Evolutionary conservation across 805 yeast genomes (phyloP), one percentile per base, ranked within the genome.

Genomic region (Gaillardinia entomophila): DNA sequence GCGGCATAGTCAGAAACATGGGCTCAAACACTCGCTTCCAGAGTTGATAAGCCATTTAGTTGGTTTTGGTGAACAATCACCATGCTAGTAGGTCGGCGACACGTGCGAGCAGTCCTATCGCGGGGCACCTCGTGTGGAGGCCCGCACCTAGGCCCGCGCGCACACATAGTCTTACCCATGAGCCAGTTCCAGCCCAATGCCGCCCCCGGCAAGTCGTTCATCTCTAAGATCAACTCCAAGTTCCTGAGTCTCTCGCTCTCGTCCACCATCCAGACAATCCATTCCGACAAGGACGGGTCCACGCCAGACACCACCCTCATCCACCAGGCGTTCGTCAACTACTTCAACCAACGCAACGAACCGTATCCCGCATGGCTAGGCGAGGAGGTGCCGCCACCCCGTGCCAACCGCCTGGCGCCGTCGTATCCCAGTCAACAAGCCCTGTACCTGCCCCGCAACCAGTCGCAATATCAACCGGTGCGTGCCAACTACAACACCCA

Each of bases 281-380:
- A 47, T 27, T 34, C 49, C 8, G 72, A 66, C 24, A 59, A 55
- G 27, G 72, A 66, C 45, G 72, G 72, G 4, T 32, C 36, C 31
- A 35, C 53, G 2, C 65, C 55, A 24, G 57, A 58, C 29, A 67
- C 60, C 20, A 66, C 72, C 1, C 50, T 66, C 34, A 57, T 66
- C 40, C 71, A 66, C 49, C 56, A 60, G 38, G 70, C 72, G 3
- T 65, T 66, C 38, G 64, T 63, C 25, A 56, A 55, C 32, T 61
- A 58, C 42, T 66, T 49, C 34, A 67, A 64, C 32, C 17, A 43
- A 5, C 46, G 45, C 13, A 41, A 47, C 23, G 48, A 51, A 30
- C 54, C 60, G n/a, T 66, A 57, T 34, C 72, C 72, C 16, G 70
- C 63, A 18, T 66, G 72, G 72, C 50, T 66, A 22, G 72, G 70